phyloP scores from a whole-genome alignment of 805 yeast species.

The Candida coquimbonensis region DNA sequence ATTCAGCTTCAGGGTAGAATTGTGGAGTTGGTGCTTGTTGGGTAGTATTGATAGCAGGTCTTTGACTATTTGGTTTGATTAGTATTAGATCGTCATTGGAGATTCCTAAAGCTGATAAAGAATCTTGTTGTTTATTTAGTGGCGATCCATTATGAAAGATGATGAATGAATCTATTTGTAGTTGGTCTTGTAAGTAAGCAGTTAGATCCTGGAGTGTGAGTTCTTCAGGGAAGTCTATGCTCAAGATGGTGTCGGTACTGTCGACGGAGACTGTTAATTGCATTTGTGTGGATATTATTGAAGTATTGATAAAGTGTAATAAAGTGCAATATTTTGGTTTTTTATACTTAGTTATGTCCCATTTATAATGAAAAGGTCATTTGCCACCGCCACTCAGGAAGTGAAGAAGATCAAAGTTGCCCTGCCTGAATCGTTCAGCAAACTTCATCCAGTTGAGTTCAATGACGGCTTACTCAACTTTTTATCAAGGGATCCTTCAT shows the following conservation, averaged over 20 bases:
- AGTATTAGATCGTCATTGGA: constrained; percentile 1
- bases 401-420: constrained; percentile 6
- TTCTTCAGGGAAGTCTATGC: constrained; percentile 58
- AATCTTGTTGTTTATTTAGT: not conserved
- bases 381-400: constrained; percentile 7
- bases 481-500: constrained; percentile 30
- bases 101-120: not conserved
- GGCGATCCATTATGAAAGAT: constrained; percentile 19
- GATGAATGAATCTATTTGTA: constrained; percentile 19
- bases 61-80: not conserved
- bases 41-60: not conserved
- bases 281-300: not conserved
- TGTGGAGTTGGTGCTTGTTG: not conserved
- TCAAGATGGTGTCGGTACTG: constrained; percentile 13
- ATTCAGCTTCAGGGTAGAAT: not conserved
- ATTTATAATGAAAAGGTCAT: not conserved
- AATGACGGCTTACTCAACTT: constrained; percentile 28
- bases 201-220: constrained; percentile 60
- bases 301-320: not conserved
- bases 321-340: not conserved
- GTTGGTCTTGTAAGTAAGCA: constrained; percentile 52
- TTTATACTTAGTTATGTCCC: too few species aligned
- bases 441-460: constrained; percentile 27
- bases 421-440: constrained; percentile 21
- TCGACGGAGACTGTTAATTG: constrained; percentile 15